Evolutionary conservation across 768 basidiomycete species (phyloP).

Genomic region (Leccinum arenicola): DNA sequence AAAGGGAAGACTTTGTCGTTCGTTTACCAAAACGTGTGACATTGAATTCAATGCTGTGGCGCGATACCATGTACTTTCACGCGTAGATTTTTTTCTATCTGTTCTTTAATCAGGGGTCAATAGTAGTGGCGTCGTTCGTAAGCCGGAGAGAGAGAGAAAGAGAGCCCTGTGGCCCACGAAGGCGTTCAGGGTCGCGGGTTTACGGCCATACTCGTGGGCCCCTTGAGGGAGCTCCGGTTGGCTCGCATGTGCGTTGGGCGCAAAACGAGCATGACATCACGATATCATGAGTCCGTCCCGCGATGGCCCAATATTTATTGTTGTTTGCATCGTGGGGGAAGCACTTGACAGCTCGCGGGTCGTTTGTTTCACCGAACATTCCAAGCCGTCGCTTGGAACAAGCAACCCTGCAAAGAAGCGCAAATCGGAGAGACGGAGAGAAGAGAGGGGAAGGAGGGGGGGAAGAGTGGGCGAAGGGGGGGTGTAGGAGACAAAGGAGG

Average conservation of each 20-base stretch:
- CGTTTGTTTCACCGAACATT: neutral
- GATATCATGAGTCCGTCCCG: neutral
- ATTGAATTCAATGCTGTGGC: neutral
- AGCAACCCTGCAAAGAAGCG: neutral
- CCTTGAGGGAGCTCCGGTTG: neutral
- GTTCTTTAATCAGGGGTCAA: neutral
- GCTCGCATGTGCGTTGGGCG: neutral
- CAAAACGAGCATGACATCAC: neutral
- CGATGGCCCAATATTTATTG: neutral
- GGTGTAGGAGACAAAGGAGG: neutral
- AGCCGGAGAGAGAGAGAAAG: neutral
- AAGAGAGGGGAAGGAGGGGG: neutral
- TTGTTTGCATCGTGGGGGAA: neutral
- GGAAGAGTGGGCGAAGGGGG: neutral
- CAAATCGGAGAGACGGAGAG: neutral
- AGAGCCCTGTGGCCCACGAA: neutral
- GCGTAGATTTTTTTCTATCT: neutral
- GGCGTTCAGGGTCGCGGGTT: slow-evolving; percentile 13
- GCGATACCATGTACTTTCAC: neutral
- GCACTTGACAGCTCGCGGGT: neutral
- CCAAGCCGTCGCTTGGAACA: neutral
- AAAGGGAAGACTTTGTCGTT: neutral
- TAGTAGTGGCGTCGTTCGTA: neutral
- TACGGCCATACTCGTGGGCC: neutral
- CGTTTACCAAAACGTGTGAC: neutral